These are phyloP conservation scores for Alternaria triticina DNA, from an alignment of 2,329 filamentous ascomycete genomes.

Conservation along the genomic window DNA sequence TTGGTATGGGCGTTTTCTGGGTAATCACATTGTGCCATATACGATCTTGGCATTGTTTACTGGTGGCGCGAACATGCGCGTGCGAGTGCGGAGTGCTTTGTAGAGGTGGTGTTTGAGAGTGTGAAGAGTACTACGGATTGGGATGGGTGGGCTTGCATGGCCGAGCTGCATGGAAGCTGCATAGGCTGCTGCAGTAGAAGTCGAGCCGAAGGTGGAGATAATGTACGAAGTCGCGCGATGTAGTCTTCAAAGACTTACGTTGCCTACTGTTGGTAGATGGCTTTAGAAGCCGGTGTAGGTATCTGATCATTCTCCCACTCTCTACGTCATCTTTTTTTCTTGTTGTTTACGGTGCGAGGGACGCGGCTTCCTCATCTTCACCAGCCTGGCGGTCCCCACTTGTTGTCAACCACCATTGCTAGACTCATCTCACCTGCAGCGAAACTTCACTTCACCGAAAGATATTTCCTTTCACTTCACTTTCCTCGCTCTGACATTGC, in stretches of 20 bases:
- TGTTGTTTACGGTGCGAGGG: not conserved
- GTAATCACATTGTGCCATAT: constrained; percentile 19
- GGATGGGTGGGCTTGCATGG: not conserved
- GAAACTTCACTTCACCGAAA: too few relatives aligned
- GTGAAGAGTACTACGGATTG: not conserved
- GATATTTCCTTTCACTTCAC: too few relatives aligned
- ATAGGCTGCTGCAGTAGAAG: not conserved
- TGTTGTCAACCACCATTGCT: too few relatives aligned
- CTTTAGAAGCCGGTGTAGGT: not conserved
- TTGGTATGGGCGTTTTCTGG: constrained; percentile 17
- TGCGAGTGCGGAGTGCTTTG: not conserved
- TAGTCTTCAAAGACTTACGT: not conserved
- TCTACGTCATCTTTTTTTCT: not conserved
- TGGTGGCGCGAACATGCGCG: not conserved
- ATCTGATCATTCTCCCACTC: not conserved
- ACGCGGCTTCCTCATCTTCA: not conserved
- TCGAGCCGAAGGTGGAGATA: not conserved
- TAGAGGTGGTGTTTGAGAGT: not conserved
- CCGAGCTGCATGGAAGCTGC: not conserved
- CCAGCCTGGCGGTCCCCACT: too few relatives aligned
- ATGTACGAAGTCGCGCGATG: not conserved
- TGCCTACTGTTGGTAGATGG: not conserved
- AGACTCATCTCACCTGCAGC: too few relatives aligned
- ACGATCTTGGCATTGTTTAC: constrained; percentile 14
- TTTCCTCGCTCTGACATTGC: too few relatives aligned